Base-by-base conservation (phyloP, 805 yeast genomes). In the Cyberlindnera petersonii region DNA sequence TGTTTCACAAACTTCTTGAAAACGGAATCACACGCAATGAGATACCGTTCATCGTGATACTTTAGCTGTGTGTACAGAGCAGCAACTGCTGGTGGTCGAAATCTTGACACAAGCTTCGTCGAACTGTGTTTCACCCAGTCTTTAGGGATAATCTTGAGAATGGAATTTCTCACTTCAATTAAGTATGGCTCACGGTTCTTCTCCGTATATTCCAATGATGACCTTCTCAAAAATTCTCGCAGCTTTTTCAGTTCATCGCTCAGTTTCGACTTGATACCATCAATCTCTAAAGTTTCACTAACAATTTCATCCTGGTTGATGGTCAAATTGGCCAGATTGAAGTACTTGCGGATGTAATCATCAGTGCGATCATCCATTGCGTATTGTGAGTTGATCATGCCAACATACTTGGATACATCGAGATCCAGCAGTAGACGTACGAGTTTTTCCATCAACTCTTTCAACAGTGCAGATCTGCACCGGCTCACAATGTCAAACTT, bases 81-180 rank as follows among this genome's bases (percentile, higher is more conserved):
- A 3, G 66, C 49, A 1, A 79, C 70, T 22, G 59, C 63, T 0
- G 95, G 86, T 0, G 95, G 69, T 42, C 88, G 66, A 58, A 77
- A 89, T 41, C 98, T 64, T 2, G 87, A 74, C 2, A 86, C 79
- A 2, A 77, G 59, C 44, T 77, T 67, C 33, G 94, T 74, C 8
- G 82, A 82, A 50, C 75, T 82, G 20, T 85, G 74, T 49, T 86
- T 82, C 10, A 82, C 62, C 96, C 96, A 91, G 36, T 75, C 77
- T 3, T 64, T 50, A 0, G 98, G 98, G 2, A 89, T 60, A 1
- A 63, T 59, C 30, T 73, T 74, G 4, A 48, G 14, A 2, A 72
- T 66, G 10, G 72, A 61, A 45, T 79, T 79, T 31, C 86, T 65
- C 0, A 91, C 79, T 52, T 89, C 96, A 17, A 93, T 71, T 33